Evolutionary conservation across 257 asterid species (phyloP).

Genomic region (Salvia rosmarinus): DNA sequence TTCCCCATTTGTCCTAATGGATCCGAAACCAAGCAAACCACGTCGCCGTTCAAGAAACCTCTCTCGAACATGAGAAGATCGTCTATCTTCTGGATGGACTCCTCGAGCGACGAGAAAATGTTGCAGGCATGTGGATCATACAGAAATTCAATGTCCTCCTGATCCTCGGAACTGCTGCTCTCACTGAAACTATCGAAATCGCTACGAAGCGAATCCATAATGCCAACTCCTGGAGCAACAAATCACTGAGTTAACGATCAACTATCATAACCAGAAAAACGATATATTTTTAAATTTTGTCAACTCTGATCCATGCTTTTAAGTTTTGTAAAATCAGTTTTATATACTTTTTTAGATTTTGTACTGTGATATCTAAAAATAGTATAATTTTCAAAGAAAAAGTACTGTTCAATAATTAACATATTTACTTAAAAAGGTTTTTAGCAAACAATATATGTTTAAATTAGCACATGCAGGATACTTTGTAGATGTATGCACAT

Average conservation of each 20-base stretch:
- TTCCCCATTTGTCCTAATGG: conserved; percentile 79
- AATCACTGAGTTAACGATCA: conserved; percentile 28
- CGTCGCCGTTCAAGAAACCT: conserved; percentile 63
- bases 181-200: conserved; percentile 79
- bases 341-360: neutral
- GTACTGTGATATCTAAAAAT: neutral
- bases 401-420: neutral
- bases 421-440: neutral
- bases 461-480: neutral
- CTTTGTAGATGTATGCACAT: too few relatives aligned
- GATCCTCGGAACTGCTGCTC: conserved; percentile 82
- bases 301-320: neutral
- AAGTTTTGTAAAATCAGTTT: neutral
- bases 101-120: conserved; percentile 84
- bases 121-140: conserved; percentile 75
- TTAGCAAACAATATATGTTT: neutral
- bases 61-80: conserved; percentile 90
- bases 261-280: conserved; percentile 4
- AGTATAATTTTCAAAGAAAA: neutral
- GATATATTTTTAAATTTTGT: neutral
- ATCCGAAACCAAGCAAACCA: conserved; percentile 69
- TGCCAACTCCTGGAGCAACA: conserved; percentile 35
- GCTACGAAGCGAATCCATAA: conserved; percentile 68
- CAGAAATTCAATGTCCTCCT: conserved; percentile 70
- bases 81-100: conserved; percentile 73